Conservation (phyloP, 1,139 yeast species). For the Saccharomycopsis hybrid region DNA sequence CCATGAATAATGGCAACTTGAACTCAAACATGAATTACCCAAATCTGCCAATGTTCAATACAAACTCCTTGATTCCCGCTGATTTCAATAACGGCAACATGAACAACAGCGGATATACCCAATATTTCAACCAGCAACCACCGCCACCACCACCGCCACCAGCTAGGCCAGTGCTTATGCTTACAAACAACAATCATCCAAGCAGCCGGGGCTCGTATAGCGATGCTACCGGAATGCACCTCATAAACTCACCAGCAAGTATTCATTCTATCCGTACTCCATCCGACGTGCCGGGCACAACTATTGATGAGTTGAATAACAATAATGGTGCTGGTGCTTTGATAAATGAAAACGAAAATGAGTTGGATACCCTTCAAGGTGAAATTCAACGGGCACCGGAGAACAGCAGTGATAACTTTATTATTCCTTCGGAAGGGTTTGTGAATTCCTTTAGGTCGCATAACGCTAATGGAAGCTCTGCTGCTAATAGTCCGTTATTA, state of each 20-base stretch:
- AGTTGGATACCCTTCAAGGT: constrained; percentile 5
- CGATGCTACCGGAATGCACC: neutral
- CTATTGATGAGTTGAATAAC: neutral
- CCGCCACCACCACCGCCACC: neutral
- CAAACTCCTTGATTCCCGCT: neutral
- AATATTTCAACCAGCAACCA: neutral
- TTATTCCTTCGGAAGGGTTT: constrained; percentile 12
- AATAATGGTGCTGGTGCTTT: neutral
- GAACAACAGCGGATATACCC: neutral
- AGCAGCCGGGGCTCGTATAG: neutral
- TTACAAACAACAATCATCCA: constrained; percentile 1
- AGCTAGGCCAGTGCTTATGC: constrained; percentile 2
- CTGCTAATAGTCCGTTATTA: neutral
- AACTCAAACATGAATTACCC: constrained; percentile 1
- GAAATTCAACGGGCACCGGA: constrained; percentile 30
- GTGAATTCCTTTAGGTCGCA: constrained; percentile 1
- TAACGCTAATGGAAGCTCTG: neutral
- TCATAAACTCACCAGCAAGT: constrained; percentile 1
- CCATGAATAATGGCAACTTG: constrained; percentile 9
- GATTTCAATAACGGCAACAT: neutral
- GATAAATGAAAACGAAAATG: neutral
- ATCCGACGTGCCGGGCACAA: neutral
- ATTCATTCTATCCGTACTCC: constrained; percentile 1
- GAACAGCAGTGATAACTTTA: constrained; percentile 22
- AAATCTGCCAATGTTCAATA: no score